Evolutionary conservation across 2,329 filamentous ascomycete species (phyloP).

Genomic region (Monosporascus sp.): DNA sequence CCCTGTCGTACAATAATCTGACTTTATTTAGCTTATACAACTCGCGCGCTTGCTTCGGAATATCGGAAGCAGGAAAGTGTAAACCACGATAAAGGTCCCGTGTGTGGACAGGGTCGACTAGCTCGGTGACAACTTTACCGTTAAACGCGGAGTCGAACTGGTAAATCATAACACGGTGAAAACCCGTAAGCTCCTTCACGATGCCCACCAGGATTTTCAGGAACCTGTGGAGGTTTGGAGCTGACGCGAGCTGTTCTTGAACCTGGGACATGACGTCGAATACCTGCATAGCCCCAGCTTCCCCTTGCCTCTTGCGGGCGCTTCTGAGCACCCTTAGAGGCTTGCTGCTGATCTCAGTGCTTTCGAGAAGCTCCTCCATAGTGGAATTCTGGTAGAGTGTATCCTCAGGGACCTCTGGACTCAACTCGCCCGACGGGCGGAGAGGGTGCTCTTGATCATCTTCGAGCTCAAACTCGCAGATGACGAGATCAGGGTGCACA

Average conservation of each 20-base stretch:
- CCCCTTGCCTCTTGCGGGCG: constrained; percentile 68
- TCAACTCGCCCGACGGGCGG: constrained; percentile 54
- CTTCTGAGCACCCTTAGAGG: constrained; percentile 73
- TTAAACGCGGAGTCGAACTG: constrained; percentile 83
- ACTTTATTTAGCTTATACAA: constrained; percentile 89
- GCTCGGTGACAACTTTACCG: constrained; percentile 79
- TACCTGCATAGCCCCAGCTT: constrained; percentile 81
- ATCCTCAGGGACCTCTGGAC: constrained; percentile 62
- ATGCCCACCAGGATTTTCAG: constrained; percentile 79
- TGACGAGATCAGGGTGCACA: constrained; percentile 62
- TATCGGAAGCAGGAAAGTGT: constrained; percentile 84
- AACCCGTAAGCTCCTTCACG: constrained; percentile 83
- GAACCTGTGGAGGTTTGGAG: constrained; percentile 65
- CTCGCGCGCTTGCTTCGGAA: constrained; percentile 79
- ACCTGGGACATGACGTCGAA: constrained; percentile 92
- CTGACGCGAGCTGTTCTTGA: constrained; percentile 76
- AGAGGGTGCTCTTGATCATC: constrained; percentile 67
- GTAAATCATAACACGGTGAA: constrained; percentile 90
- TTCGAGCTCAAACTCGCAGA: constrained; percentile 86
- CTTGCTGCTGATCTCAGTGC: constrained; percentile 69
- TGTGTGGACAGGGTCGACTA: constrained; percentile 74
- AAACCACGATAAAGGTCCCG: constrained; percentile 82
- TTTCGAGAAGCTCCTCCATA: constrained; percentile 66
- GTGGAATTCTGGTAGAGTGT: constrained; percentile 71
- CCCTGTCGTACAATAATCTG: constrained; percentile 78